Conservation (phyloP, 2,329 filamentous ascomycete species). For the Calonectria pteridis region DNA sequence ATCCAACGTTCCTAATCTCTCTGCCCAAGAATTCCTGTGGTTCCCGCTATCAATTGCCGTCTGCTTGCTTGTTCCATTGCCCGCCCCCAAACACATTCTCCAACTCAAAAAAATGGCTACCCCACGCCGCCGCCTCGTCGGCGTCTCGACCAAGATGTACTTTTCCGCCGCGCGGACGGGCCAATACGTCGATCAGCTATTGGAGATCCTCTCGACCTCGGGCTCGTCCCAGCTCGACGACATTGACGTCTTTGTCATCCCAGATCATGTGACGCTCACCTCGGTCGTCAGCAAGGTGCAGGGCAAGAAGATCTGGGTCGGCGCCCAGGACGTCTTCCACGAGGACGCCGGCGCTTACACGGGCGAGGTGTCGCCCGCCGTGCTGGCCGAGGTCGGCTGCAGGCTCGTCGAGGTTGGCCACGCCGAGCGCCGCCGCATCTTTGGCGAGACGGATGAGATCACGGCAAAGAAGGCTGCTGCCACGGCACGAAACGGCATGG, state of each 20-base stretch:
- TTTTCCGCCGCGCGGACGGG: conserved; percentile 76
- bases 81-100: not conserved
- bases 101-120: conserved; percentile 35
- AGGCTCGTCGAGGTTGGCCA: conserved; percentile 84
- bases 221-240: conserved; percentile 58
- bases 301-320: conserved; percentile 63
- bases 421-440: conserved; percentile 79
- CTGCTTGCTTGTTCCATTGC: not conserved
- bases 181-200: conserved; percentile 64
- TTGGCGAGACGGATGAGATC: conserved; percentile 79
- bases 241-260: conserved; percentile 81
- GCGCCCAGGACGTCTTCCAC: conserved; percentile 82
- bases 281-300: conserved; percentile 62
- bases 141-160: conserved; percentile 85
- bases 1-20: not conserved
- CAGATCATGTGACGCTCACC: conserved; percentile 79
- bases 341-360: conserved; percentile 81
- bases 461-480: conserved; percentile 79
- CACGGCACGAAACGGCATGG: conserved; percentile 75
- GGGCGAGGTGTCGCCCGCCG: conserved; percentile 79
- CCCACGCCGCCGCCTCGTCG: conserved; percentile 71
- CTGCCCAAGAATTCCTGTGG: not conserved
- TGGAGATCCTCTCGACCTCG: conserved; percentile 59
- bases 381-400: conserved; percentile 76
- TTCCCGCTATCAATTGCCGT: not conserved